phyloP scores from a whole-genome alignment of 495 filamentous ascomycete species.

The Penicillium bovifimosum region DNA sequence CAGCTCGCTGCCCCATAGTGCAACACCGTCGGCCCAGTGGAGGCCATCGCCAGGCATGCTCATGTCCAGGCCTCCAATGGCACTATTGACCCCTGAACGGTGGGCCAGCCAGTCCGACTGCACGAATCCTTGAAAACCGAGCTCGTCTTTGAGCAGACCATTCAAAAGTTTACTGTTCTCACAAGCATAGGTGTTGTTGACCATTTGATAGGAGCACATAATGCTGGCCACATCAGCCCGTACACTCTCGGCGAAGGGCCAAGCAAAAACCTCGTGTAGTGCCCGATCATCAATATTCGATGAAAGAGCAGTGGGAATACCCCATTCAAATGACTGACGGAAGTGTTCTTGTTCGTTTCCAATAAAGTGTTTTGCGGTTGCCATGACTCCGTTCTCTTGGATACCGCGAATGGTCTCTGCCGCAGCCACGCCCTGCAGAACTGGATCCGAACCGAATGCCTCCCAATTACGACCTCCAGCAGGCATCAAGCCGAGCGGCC shows the following conservation, averaged over 20 bases:
- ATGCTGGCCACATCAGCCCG: slow-evolving; percentile 80
- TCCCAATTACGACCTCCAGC: slow-evolving; percentile 92
- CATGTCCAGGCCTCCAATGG: slow-evolving; percentile 86
- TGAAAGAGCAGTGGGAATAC: slow-evolving; percentile 65
- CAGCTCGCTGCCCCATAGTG: slow-evolving; percentile 75
- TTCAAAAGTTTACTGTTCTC: slow-evolving; percentile 90
- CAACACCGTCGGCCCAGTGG: slow-evolving; percentile 66
- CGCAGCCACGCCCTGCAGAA: slow-evolving; percentile 62
- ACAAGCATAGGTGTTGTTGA: slow-evolving; percentile 89
- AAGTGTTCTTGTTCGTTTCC: slow-evolving; percentile 89
- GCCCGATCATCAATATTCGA: slow-evolving; percentile 79
- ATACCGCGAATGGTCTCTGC: slow-evolving; percentile 71
- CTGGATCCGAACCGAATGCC: slow-evolving; percentile 74
- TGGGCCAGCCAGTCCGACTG: slow-evolving; percentile 93
- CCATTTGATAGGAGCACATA: slow-evolving; percentile 86
- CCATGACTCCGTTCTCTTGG: slow-evolving; percentile 73
- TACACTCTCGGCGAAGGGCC: slow-evolving; percentile 85
- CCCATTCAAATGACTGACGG: slow-evolving; percentile 70
- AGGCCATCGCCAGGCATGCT: slow-evolving; percentile 92
- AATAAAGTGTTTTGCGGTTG: slow-evolving; percentile 77
- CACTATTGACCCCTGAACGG: slow-evolving; percentile 70
- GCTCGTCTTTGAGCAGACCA: slow-evolving; percentile 87
- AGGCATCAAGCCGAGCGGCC: slow-evolving; percentile 73
- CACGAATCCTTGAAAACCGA: slow-evolving; percentile 92
- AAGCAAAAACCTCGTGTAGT: slow-evolving; percentile 79